These are phyloP conservation scores for Aureoboletus auriporus DNA, from an alignment of 768 basidiomycete genomes.

Conservation along the genomic window DNA sequence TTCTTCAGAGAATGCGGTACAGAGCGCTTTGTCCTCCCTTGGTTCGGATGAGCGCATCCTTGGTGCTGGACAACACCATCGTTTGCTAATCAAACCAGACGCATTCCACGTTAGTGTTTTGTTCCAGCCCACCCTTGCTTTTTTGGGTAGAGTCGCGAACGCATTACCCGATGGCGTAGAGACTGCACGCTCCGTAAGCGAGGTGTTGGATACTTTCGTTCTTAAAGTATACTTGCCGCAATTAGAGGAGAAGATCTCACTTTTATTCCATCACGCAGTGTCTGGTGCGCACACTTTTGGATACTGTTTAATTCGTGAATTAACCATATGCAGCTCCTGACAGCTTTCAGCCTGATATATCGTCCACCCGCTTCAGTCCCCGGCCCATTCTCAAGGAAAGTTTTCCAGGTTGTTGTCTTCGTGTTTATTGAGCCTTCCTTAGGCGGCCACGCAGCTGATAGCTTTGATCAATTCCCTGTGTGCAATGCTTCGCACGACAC, in stretches of 20 bases:
- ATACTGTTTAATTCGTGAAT: background rate
- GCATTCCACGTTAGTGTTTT: constrained; percentile 92
- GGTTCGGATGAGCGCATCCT: constrained; percentile 73
- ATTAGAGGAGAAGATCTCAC: constrained; percentile 88
- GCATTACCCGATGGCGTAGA: constrained; percentile 73
- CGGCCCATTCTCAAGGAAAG: constrained; percentile 78
- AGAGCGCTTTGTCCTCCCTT: constrained; percentile 52
- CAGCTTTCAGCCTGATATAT: constrained; percentile 80
- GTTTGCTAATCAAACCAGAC: constrained; percentile 81
- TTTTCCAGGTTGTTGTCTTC: background rate
- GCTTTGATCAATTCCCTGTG: constrained; percentile 90
- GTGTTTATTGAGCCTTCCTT: constrained; percentile 5
- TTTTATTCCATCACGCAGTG: constrained; percentile 82
- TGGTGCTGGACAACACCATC: constrained; percentile 75
- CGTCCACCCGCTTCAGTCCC: constrained; percentile 56
- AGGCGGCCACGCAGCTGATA: constrained; percentile 84
- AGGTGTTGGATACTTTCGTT: constrained; percentile 89
- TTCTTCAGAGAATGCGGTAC: constrained; percentile 57
- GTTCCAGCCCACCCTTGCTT: constrained; percentile 91
- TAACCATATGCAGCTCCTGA: constrained; percentile 55
- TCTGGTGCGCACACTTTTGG: constrained; percentile 46
- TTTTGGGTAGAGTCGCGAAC: constrained; percentile 68
- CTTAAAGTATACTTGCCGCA: constrained; percentile 90
- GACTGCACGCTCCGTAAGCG: constrained; percentile 58
- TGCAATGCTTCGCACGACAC: constrained; percentile 84